Conservation (phyloP, 73 alveolate genomes). For the Blepharisma stoltei region DNA sequence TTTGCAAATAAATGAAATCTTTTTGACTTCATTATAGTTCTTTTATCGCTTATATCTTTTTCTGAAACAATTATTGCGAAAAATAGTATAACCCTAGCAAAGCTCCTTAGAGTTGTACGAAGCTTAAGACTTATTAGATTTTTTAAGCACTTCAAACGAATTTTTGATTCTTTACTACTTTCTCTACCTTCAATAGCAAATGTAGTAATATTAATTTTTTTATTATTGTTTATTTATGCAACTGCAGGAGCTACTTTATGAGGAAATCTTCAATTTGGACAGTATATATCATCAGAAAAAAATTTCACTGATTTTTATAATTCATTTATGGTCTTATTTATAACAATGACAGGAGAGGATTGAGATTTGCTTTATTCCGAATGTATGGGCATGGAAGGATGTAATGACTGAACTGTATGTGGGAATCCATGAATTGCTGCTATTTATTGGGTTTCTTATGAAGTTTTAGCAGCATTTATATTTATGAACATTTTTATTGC, state of each 20-base stretch:
- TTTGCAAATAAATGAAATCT: slow-evolving; percentile 45
- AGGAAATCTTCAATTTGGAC: slow-evolving; percentile 23
- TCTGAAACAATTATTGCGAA: slow-evolving; percentile 24
- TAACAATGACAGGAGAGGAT: slow-evolving; percentile 47
- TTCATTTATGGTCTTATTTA: slow-evolving; percentile 31
- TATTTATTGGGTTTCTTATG: slow-evolving; percentile 41
- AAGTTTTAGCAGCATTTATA: slow-evolving; percentile 36
- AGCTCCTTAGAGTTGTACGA: slow-evolving; percentile 54
- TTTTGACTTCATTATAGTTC: slow-evolving; percentile 47
- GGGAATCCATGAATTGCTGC: slow-evolving; percentile 28
- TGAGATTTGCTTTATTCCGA: slow-evolving; percentile 53
- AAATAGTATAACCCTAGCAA: slow-evolving; percentile 37
- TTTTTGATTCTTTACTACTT: slow-evolving; percentile 43
- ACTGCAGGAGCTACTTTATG: slow-evolving; percentile 53
- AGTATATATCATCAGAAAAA: slow-evolving; percentile 33
- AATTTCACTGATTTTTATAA: slow-evolving; percentile 44
- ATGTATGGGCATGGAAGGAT: slow-evolving; percentile 38
- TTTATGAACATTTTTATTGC: slow-evolving; percentile 62
- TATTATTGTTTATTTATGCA: slow-evolving; percentile 39
- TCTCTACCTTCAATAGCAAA: slow-evolving; percentile 44
- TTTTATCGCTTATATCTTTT: slow-evolving; percentile 37
- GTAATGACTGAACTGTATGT: neutral
- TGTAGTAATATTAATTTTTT: slow-evolving; percentile 37
- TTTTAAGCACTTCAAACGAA: slow-evolving; percentile 38
- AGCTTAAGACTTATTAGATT: slow-evolving; percentile 43